Evolutionary conservation across 805 yeast genomes (phyloP).

Genomic region (Tetrapisispora phaffii): DNA sequence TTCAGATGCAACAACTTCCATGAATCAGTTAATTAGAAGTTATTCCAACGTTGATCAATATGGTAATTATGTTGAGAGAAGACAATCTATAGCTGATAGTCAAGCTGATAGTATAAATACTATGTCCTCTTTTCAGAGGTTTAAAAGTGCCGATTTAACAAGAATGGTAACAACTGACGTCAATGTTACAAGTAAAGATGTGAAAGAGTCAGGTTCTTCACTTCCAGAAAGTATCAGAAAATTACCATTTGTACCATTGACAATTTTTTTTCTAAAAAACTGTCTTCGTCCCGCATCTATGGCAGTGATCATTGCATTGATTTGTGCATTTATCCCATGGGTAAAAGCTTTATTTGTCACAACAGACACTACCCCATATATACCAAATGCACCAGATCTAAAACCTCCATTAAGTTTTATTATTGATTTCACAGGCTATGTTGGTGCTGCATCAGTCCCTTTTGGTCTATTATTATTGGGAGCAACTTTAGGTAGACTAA

Average conservation of each 20-base stretch:
- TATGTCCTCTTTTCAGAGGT: conserved; percentile 8
- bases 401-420: conserved; percentile 78
- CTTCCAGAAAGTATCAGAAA: conserved; percentile 22
- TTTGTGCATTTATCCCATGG: conserved; percentile 81
- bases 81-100: conserved; percentile 8
- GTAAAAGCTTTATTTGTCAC: conserved; percentile 61
- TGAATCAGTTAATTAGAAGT: conserved; percentile 39
- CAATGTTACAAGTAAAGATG: conserved; percentile 24
- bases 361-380: conserved; percentile 33
- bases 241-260: conserved; percentile 21
- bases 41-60: conserved; percentile 33
- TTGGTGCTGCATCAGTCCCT: conserved; percentile 88
- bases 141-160: conserved; percentile 20
- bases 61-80: conserved; percentile 18
- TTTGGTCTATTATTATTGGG: conserved; percentile 78
- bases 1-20: conserved; percentile 6
- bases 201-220: conserved; percentile 23
- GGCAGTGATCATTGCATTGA: conserved; percentile 54
- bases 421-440: conserved; percentile 68
- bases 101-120: background rate
- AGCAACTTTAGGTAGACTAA: conserved; percentile 74
- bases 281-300: conserved; percentile 65
- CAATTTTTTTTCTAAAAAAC: conserved; percentile 37
- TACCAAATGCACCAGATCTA: conserved; percentile 76
- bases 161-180: conserved; percentile 30